A percentile compares a stretch with the other conserved stretches of the same genome.
Conservation (phyloP, 495 filamentous ascomycete species). For the Penicillium crystallinum region DNA sequence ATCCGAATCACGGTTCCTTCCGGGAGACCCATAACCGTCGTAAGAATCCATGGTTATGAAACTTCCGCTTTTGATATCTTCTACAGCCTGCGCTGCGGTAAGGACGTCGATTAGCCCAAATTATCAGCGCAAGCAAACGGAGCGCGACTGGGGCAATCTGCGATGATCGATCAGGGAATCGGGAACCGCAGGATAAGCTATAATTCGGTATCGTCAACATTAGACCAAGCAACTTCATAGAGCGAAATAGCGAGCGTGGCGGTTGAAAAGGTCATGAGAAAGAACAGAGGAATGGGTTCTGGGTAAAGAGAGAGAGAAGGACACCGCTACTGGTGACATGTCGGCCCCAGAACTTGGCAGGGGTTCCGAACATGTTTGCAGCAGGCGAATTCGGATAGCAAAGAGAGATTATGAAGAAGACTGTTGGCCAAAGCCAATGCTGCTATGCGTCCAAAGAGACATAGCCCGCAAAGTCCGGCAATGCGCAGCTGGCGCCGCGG, state of each 20-base stretch:
- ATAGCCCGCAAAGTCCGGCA: slow-evolving; percentile 16
- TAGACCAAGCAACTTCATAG: slow-evolving; percentile 28
- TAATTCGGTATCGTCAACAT: slow-evolving; percentile 38
- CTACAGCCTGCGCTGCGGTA: slow-evolving; percentile 5
- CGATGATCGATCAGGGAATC: slow-evolving; percentile 4
- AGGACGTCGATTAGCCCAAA: background rate
- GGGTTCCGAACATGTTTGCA: slow-evolving; percentile 1
- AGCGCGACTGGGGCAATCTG: background rate
- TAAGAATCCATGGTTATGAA: slow-evolving; percentile 39
- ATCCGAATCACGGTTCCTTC: slow-evolving; percentile 37
- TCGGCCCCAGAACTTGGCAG: background rate
- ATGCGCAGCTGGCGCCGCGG: slow-evolving; percentile 21
- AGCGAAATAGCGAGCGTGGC: slow-evolving; percentile 18
- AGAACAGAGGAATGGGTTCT: slow-evolving; percentile 14
- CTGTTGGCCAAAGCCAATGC: slow-evolving; percentile 13
- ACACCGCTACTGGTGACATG: slow-evolving; percentile 6
- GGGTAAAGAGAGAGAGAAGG: slow-evolving; percentile 19
- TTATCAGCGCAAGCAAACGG: background rate
- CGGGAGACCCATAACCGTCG: slow-evolving; percentile 37
- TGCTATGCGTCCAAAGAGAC: slow-evolving; percentile 11
- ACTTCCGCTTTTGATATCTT: background rate
- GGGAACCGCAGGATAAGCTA: slow-evolving; percentile 30
- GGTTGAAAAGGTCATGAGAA: slow-evolving; percentile 18
- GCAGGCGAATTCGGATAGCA: slow-evolving; percentile 10
- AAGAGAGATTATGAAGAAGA: slow-evolving; percentile 13